A percentile compares a stretch with the other conserved stretches of the same genome.
Conservation (phyloP, 2,329 filamentous ascomycete species). For the Helminthosporium solani region DNA sequence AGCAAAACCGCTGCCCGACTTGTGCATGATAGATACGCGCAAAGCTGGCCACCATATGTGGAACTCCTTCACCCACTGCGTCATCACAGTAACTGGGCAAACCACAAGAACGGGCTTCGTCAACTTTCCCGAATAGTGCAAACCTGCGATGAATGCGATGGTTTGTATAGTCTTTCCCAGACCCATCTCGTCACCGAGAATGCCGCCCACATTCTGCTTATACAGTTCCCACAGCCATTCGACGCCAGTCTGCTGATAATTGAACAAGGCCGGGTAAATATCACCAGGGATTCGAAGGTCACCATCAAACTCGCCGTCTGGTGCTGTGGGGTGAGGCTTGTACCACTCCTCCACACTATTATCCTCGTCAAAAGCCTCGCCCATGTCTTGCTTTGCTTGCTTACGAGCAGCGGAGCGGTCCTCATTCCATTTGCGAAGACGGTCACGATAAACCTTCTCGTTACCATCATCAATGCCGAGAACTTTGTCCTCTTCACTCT, state of each 20-base stretch:
- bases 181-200: conserved; percentile 97
- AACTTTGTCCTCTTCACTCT: conserved; percentile 44
- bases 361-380: conserved; percentile 27
- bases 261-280: conserved; percentile 87
- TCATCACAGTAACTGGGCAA: conserved; percentile 89
- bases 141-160: conserved; percentile 80
- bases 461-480: conserved; percentile 83
- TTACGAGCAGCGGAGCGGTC: conserved; percentile 62
- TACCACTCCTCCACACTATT: conserved; percentile 67
- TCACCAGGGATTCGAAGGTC: conserved; percentile 84
- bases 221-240: conserved; percentile 96
- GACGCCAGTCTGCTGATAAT: conserved; percentile 95
- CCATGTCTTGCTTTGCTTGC: conserved; percentile 43
- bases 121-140: conserved; percentile 88
- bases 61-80: conserved; percentile 98
- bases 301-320: conserved; percentile 73
- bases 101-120: conserved; percentile 86
- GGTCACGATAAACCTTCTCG: conserved; percentile 73
- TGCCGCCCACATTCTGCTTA: conserved; percentile 85
- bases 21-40: conserved; percentile 90
- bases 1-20: conserved; percentile 94
- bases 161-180: conserved; percentile 89
- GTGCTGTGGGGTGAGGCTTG: conserved; percentile 78
- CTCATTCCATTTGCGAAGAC: conserved; percentile 73
- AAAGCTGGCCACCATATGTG: conserved; percentile 99